Evolutionary conservation across 2,329 filamentous ascomycete genomes (phyloP).

Genomic region (Aspergillus terreus): DNA sequence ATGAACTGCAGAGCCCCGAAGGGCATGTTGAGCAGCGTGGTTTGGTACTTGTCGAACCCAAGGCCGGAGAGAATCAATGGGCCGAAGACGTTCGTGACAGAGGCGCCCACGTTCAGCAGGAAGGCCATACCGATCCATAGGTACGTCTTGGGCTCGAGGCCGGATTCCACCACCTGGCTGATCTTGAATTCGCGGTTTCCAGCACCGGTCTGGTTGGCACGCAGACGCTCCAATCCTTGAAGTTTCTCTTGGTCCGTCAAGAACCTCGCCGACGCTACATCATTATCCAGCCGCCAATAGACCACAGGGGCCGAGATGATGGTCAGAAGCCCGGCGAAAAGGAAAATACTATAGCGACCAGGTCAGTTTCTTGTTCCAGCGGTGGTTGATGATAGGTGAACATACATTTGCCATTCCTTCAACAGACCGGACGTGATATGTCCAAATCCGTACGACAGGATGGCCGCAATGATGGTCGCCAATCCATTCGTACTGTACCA

Average conservation of each 20-base stretch:
- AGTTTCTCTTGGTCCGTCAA: slow-evolving; percentile 44
- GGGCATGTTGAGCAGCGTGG: slow-evolving; percentile 63
- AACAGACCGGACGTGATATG: slow-evolving; percentile 47
- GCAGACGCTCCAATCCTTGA: slow-evolving; percentile 48
- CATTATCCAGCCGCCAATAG: slow-evolving; percentile 57
- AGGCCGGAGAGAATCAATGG: slow-evolving; percentile 61
- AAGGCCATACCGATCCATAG: slow-evolving; percentile 60
- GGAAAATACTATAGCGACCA: slow-evolving; percentile 47
- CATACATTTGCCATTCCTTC: slow-evolving; percentile 50
- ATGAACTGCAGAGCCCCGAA: slow-evolving; percentile 61
- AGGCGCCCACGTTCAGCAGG: slow-evolving; percentile 61
- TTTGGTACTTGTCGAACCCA: slow-evolving; percentile 56
- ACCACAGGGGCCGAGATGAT: slow-evolving; percentile 55
- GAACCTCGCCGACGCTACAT: slow-evolving; percentile 51
- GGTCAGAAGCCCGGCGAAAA: slow-evolving; percentile 60
- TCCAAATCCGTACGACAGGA: slow-evolving; percentile 55
- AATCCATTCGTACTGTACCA: slow-evolving; percentile 64
- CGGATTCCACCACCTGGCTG: slow-evolving; percentile 41
- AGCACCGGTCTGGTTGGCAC: slow-evolving; percentile 49
- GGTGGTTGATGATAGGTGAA: not conserved
- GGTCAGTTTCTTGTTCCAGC: not conserved
- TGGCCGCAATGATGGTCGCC: slow-evolving; percentile 55
- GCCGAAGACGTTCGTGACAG: slow-evolving; percentile 62
- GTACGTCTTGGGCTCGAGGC: slow-evolving; percentile 48
- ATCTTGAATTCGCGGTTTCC: slow-evolving; percentile 46